These are phyloP conservation scores for Hydrangea macrophylla DNA, from an alignment of 148 eudicot genomes.

Conservation along the genomic window DNA sequence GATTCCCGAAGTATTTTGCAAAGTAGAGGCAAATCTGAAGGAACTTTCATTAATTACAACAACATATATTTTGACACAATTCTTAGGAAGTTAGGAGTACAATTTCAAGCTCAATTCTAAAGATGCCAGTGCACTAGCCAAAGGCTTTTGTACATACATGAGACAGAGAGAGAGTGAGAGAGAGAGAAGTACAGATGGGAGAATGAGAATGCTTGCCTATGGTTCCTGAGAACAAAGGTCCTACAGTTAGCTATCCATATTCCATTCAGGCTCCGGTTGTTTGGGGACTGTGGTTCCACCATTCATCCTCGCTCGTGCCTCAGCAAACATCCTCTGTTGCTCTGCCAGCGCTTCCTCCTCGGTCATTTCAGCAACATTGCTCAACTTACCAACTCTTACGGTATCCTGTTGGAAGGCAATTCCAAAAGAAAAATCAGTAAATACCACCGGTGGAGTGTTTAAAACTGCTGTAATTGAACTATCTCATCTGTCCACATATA, in stretches of 20 bases:
- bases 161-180: no score
- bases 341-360: slow-evolving; percentile 99
- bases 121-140: slow-evolving; percentile 13
- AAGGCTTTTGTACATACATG: slow-evolving; percentile 25
- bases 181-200: slow-evolving; percentile 4
- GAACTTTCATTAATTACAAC: slow-evolving; percentile 22
- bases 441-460: no score
- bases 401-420: slow-evolving; percentile 61
- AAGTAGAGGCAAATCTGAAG: slow-evolving; percentile 9
- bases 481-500: no score
- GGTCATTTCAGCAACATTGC: slow-evolving; percentile 74
- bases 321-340: slow-evolving; percentile 99
- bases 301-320: slow-evolving; percentile 97
- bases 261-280: slow-evolving; percentile 29
- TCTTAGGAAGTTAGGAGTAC: slow-evolving; percentile 13
- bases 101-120: background rate
- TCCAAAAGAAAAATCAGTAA: slow-evolving; percentile 4
- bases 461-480: no score
- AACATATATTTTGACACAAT: slow-evolving; percentile 7
- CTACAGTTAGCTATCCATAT: slow-evolving; percentile 42
- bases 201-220: slow-evolving; percentile 25
- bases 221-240: slow-evolving; percentile 18
- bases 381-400: slow-evolving; percentile 64
- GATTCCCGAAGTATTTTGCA: no score
- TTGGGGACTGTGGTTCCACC: slow-evolving; percentile 37